These are phyloP conservation scores for Dryadomyces quercus-mongolicae DNA, from an alignment of 2,329 filamentous ascomycete genomes.

Conservation along the genomic window DNA sequence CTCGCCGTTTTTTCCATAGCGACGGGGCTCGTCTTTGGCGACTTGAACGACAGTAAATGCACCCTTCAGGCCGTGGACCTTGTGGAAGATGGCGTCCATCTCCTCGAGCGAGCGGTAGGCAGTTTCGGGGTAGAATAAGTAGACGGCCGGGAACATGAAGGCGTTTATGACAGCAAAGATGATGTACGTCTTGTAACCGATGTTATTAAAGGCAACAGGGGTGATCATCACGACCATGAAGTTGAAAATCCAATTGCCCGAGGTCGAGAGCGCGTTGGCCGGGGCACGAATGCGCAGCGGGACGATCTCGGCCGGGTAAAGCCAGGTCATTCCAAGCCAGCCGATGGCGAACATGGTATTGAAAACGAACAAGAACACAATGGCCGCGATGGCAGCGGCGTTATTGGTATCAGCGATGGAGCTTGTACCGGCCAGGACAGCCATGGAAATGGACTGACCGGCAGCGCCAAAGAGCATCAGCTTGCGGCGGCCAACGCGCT, in stretches of 20 bases:
- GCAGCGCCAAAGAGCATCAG: constrained; percentile 54
- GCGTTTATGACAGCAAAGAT: constrained; percentile 25
- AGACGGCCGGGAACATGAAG: constrained; percentile 16
- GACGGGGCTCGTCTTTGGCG: constrained; percentile 35
- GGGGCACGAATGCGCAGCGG: constrained; percentile 38
- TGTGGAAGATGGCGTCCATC: constrained; percentile 37
- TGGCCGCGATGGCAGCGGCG: constrained; percentile 6
- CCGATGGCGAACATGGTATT: constrained; percentile 41
- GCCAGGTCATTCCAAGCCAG: constrained; percentile 44
- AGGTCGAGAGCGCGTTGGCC: constrained; percentile 42
- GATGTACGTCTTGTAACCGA: constrained; percentile 40
- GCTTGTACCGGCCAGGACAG: constrained; percentile 21
- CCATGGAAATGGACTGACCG: constrained; percentile 53
- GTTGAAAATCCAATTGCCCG: constrained; percentile 51
- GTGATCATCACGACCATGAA: constrained; percentile 49
- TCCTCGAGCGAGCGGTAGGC: constrained; percentile 52
- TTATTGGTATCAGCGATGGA: constrained; percentile 23
- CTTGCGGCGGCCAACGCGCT: constrained; percentile 59
- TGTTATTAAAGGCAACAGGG: constrained; percentile 33
- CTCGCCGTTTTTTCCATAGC: constrained; percentile 48
- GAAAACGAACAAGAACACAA: constrained; percentile 36
- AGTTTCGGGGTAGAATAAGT: constrained; percentile 44
- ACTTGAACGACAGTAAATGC: constrained; percentile 28
- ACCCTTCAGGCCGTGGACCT: constrained; percentile 22
- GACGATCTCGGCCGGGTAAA: constrained; percentile 46